Evolutionary conservation across 352 stramenopile genomes (phyloP), one percentile per base, ranked within the genome.

Genomic region (Pythium rhizo-oryzae): DNA sequence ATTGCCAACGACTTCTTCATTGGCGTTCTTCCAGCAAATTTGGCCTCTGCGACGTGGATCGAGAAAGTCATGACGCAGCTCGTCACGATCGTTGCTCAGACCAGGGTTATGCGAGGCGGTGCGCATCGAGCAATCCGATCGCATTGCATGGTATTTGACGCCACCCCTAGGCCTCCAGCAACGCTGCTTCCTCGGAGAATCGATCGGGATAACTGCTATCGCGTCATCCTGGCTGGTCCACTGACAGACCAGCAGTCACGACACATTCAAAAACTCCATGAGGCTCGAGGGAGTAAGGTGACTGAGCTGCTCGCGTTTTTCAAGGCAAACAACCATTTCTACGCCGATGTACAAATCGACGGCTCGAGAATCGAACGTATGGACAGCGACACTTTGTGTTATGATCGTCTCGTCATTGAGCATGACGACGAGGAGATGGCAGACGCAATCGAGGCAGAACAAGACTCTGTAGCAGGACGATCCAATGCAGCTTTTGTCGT

Each of bases 61-160:
- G 49, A 56, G 8, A 37, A 37, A 9, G 66, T 56, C 19, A 51
- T 51, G 44, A 51, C 44, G 0, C 71, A 77, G 55, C 35, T 59
- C 0, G 62, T 74, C 0, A 67, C 66, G 16, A 66, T 74, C 7
- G 61, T 77, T 6, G 65, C 66, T 8, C 50, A 74, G 2, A 74
- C 65, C 0, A 18, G 71, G 0, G 53, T 71, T 2, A 74, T 77
- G 66, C 46, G 66, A 13, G 71, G 71, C 2, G 66, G 71, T 4
- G n/a, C 9, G 0, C 71, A 71, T 28, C 43, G 66, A 7, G 13
- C 57, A 0, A 77, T 77, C 28, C 65, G 62, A 0, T 77, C 71
- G 2, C 65, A 77, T 24, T 71, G 66, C 8, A 35, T 56, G 50
- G 50, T 58, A 1, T 71, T 74, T 53, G 70, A 77, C n/a, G 56